phyloP scores from a whole-genome alignment of 2,329 filamentous ascomycete species.

The Herpomyces periplanetae region DNA sequence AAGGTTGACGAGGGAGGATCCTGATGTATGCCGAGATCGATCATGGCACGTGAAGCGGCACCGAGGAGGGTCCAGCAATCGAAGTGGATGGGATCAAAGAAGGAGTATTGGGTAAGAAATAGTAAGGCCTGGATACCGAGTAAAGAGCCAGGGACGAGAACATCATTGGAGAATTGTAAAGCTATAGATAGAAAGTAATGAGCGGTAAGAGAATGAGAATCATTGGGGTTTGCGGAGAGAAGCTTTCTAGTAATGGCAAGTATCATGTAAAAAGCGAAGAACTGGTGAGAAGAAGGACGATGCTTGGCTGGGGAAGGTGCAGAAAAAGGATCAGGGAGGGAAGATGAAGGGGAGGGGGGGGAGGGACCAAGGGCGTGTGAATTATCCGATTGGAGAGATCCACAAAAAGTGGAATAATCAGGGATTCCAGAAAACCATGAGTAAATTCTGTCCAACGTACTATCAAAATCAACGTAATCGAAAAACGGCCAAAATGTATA shows the following conservation, averaged over 20 bases:
- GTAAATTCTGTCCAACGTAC: too few relatives aligned
- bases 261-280: constrained; percentile 62
- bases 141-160: constrained; percentile 46
- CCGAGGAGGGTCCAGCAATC: constrained; percentile 81
- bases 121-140: constrained; percentile 56
- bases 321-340: constrained; percentile 35
- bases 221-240: constrained; percentile 22
- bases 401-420: too few relatives aligned
- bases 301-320: constrained; percentile 33
- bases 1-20: constrained; percentile 33
- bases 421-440: too few relatives aligned
- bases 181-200: constrained; percentile 21
- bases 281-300: constrained; percentile 21
- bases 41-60: constrained; percentile 45
- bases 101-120: constrained; percentile 52
- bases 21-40: constrained; percentile 72
- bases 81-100: constrained; percentile 60
- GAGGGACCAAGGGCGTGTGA: too few relatives aligned
- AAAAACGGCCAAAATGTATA: constrained; percentile 48
- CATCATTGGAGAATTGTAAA: constrained; percentile 34
- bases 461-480: too few relatives aligned
- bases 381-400: too few relatives aligned
- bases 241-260: constrained; percentile 40
- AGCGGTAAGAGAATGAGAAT: constrained; percentile 21
- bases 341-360: too few relatives aligned